Evolutionary conservation across 2,329 filamentous ascomycete species (phyloP).

Genomic region (Amylocarpus encephaloides): DNA sequence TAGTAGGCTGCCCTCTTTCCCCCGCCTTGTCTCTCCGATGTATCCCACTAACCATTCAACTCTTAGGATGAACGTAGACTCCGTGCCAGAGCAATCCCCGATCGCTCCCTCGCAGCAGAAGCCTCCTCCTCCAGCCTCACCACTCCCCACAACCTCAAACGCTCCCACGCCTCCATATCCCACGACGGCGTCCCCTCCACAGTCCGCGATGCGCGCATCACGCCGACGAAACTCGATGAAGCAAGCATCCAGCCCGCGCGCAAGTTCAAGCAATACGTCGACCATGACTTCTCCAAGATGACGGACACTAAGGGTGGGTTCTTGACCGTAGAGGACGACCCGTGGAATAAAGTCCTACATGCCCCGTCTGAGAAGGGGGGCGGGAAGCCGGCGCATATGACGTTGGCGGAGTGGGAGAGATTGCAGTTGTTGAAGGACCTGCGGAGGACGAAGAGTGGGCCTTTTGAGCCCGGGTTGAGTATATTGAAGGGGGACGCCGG

Average conservation of each 20-base stretch:
- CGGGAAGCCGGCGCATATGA: slow-evolving; percentile 76
- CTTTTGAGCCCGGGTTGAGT: slow-evolving; percentile 85
- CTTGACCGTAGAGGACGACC: slow-evolving; percentile 84
- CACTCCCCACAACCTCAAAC: slow-evolving; percentile 60
- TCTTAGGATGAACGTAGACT: slow-evolving; percentile 77
- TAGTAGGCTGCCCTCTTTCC: slow-evolving; percentile 37
- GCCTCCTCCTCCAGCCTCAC: slow-evolving; percentile 40
- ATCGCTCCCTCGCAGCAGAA: slow-evolving; percentile 61
- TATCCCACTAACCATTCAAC: slow-evolving; percentile 1
- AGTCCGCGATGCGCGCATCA: slow-evolving; percentile 55
- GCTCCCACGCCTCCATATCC: slow-evolving; percentile 60
- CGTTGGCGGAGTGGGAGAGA: slow-evolving; percentile 83
- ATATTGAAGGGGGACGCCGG: slow-evolving; percentile 58
- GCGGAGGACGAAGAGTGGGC: slow-evolving; percentile 67
- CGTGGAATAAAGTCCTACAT: slow-evolving; percentile 73
- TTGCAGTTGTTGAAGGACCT: slow-evolving; percentile 69
- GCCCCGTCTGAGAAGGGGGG: slow-evolving; percentile 44
- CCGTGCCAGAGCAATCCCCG: slow-evolving; percentile 78
- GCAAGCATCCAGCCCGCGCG: slow-evolving; percentile 55
- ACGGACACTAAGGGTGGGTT: slow-evolving; percentile 97
- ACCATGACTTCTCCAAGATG: slow-evolving; percentile 98
- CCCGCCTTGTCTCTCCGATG: not conserved
- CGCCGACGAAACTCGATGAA: slow-evolving; percentile 32
- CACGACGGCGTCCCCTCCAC: slow-evolving; percentile 45
- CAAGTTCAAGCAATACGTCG: slow-evolving; percentile 91